Evolutionary conservation across 208 protist genomes (phyloP), one percentile per base, ranked within the genome.

Genomic region (Trypanosoma avium): DNA sequence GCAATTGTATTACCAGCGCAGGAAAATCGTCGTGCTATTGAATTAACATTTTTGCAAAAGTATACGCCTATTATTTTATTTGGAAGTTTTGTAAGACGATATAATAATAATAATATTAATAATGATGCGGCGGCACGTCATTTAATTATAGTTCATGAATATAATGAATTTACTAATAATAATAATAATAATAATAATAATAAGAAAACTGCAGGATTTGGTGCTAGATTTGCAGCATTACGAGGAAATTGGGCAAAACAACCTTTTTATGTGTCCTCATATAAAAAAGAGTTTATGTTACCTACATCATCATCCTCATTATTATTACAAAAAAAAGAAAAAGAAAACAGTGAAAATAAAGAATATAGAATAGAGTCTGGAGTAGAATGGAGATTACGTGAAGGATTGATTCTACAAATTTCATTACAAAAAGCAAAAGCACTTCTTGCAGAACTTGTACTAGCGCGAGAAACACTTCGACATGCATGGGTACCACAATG

Each of bases 391-490:
- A 38, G 10, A 38, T 38, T 38, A 38, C 33, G 33, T 38, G 33
- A 38, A 13, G 33, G 33, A 38, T 10, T 38, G 5, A 10, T 21
- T n/a, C 5, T 49, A 21, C 13, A 24, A 19, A 49, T 49, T 49
- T 15, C 45, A 24, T 49, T 49, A 24, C 15, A 49, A 49, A 57
- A 57, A 19, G 52, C 52, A 21, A 4, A 35, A 9, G 52, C 52
- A 4, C 52, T 57, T 19, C 52, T 57, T 19, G 33, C 52, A 19
- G 52, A 57, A 27, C 52, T 57, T 27, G 52, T 57, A 7, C 6
- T 40, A 13, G 52, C 52, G n/a, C 52, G 52, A 40, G 52, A 57
- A 19, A 27, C 24, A 13, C 27, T 57, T 5, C 52, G 52, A 19
- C 8, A 4, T 49, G 45, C 45, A 49, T n/a, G 45, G 45, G 5